phyloP scores from a whole-genome alignment of 2,329 filamentous ascomycete genomes.

The Neofusicoccum sp. region DNA sequence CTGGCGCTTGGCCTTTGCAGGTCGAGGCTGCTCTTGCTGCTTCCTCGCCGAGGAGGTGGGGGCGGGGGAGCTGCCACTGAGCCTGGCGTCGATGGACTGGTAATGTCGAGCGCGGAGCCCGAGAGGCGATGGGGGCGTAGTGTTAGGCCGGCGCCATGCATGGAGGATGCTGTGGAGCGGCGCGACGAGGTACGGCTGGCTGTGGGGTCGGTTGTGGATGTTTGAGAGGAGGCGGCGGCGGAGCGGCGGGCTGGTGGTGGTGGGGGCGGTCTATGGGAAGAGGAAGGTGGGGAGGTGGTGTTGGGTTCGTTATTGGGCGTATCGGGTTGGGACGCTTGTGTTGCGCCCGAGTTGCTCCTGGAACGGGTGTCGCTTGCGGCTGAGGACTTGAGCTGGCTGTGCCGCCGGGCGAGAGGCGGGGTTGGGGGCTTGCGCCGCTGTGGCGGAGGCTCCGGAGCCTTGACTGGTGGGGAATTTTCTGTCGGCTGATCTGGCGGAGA shows the following conservation, averaged over 20 bases:
- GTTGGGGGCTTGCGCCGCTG: constrained; percentile 23
- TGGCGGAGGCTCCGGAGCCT: constrained; percentile 19
- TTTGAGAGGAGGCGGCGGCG: background rate
- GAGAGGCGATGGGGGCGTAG: constrained; percentile 11
- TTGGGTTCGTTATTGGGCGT: background rate
- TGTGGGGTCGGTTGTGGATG: background rate
- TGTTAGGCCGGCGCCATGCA: background rate
- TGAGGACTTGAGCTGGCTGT: constrained; percentile 32
- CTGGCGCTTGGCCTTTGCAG: constrained; percentile 10
- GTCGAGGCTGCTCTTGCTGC: constrained; percentile 17
- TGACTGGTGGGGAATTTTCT: background rate
- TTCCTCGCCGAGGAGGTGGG: constrained; percentile 11
- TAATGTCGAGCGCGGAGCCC: constrained; percentile 6
- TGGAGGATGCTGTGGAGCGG: constrained; percentile 17
- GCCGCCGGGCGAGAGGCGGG: constrained; percentile 32
- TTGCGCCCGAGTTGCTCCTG: constrained; percentile 37
- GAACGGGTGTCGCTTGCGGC: constrained; percentile 25
- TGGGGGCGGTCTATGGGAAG: constrained; percentile 3
- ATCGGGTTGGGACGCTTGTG: constrained; percentile 33
- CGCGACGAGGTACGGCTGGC: constrained; percentile 11
- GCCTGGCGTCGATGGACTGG: background rate
- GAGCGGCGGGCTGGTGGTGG: constrained; percentile 13
- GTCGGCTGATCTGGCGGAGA: background rate
- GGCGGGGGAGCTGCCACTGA: background rate
- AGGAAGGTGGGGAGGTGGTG: background rate